phyloP scores from a whole-genome alignment of 768 basidiomycete species.

The Hygrocybe coccinea region DNA sequence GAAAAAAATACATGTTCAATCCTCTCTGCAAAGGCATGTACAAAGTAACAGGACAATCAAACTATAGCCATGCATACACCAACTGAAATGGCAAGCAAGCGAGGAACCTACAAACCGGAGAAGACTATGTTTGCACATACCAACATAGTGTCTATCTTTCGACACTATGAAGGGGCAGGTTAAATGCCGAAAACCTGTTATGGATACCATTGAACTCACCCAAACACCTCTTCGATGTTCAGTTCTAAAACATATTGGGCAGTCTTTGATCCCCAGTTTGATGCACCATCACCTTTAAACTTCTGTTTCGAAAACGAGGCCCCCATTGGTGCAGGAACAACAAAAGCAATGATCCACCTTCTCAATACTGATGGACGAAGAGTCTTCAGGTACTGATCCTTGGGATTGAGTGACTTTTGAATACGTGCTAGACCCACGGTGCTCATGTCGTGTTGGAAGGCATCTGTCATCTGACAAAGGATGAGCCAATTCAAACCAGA shows the following conservation, averaged over 20 bases:
- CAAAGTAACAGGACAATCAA: too few relatives aligned
- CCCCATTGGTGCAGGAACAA: constrained; percentile 3
- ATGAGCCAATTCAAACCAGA: background rate
- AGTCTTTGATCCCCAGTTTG: constrained; percentile 1
- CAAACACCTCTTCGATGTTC: background rate
- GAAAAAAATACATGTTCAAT: too few relatives aligned
- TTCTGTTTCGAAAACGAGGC: background rate
- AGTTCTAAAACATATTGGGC: constrained; percentile 2
- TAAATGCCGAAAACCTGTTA: too few relatives aligned
- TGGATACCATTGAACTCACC: background rate
- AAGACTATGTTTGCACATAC: too few relatives aligned
- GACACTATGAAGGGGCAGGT: too few relatives aligned
- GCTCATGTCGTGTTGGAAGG: background rate
- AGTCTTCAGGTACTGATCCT: background rate
- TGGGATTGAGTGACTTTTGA: background rate
- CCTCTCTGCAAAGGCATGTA: too few relatives aligned
- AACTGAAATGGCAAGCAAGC: too few relatives aligned
- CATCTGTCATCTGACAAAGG: constrained; percentile 1
- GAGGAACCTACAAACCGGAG: too few relatives aligned
- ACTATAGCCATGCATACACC: too few relatives aligned
- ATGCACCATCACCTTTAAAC: background rate
- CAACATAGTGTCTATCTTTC: too few relatives aligned
- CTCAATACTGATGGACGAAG: constrained; percentile 3
- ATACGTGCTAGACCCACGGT: background rate
- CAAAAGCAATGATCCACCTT: background rate